These are phyloP conservation scores for Ascochyta clinopodiicola DNA, from an alignment of 2,329 filamentous ascomycete species.

Conservation along the genomic window DNA sequence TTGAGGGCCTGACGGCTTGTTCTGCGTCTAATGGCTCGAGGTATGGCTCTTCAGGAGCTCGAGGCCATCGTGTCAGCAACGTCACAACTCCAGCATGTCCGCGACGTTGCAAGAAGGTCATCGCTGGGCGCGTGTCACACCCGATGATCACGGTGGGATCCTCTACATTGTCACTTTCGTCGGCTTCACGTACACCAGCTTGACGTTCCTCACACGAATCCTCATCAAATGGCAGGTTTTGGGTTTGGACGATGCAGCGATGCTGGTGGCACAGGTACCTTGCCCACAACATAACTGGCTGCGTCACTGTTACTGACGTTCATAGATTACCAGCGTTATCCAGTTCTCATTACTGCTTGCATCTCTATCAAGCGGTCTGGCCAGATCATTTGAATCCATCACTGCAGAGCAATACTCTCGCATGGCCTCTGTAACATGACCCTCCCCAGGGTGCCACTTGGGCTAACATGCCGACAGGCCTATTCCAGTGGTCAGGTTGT, in stretches of 20 bases:
- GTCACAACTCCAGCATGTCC: not conserved
- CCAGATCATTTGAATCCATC: conserved; percentile 27
- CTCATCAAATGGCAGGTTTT: conserved; percentile 37
- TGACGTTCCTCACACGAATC: conserved; percentile 33
- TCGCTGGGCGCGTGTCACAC: conserved; percentile 31
- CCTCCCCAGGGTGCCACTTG: not conserved
- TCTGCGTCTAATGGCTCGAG: not conserved
- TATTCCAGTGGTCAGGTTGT: conserved; percentile 29
- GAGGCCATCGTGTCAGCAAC: not conserved
- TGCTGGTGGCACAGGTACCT: conserved; percentile 32
- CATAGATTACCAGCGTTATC: conserved; percentile 17
- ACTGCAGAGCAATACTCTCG: conserved; percentile 20
- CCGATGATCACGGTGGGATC: conserved; percentile 32
- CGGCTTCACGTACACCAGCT: conserved; percentile 29
- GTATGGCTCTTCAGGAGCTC: not conserved
- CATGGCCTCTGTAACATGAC: conserved; percentile 28
- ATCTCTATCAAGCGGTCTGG: conserved; percentile 32
- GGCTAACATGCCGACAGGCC: conserved; percentile 8
- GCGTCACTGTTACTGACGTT: not conserved
- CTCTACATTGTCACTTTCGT: conserved; percentile 37
- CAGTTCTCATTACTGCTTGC: conserved; percentile 31
- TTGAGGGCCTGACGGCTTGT: not conserved
- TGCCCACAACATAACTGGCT: no score
- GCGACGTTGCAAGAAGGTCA: not conserved
- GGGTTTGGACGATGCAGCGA: conserved; percentile 34